phyloP scores from a whole-genome alignment of 1,284 basidiomycete species.

The Inonotus hispidus region DNA sequence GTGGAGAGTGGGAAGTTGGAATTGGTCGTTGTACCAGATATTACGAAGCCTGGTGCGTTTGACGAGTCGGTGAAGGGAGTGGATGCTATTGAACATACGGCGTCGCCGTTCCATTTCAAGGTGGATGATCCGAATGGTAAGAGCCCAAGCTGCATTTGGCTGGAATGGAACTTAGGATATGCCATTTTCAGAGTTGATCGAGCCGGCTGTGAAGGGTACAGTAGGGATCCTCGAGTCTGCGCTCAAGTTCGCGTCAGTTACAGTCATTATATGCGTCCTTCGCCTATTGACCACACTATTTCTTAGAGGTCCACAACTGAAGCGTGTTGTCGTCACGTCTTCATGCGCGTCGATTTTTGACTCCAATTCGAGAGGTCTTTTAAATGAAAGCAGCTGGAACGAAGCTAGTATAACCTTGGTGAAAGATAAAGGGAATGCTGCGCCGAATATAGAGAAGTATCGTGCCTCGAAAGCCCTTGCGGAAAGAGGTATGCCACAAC shows the following conservation, averaged over 20 bases:
- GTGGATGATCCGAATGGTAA: conserved; percentile 32
- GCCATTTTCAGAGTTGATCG: conserved; percentile 13
- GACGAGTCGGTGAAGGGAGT: conserved; percentile 66
- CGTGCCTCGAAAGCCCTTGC: conserved; percentile 18
- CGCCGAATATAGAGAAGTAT: conserved; percentile 11
- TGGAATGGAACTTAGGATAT: background rate
- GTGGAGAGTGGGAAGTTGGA: conserved; percentile 15
- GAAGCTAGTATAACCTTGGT: conserved; percentile 13
- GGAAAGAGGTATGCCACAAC: conserved; percentile 7
- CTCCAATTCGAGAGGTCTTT: background rate
- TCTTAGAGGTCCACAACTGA: conserved; percentile 15
- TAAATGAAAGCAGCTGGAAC: conserved; percentile 16
- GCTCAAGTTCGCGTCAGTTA: conserved; percentile 14
- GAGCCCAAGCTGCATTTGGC: background rate
- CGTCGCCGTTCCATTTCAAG: conserved; percentile 37
- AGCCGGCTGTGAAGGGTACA: conserved; percentile 18
- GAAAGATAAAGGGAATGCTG: conserved; percentile 9
- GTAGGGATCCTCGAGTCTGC: conserved; percentile 17
- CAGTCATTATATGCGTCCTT: background rate
- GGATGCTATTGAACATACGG: conserved; percentile 48
- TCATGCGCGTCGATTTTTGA: conserved; percentile 15
- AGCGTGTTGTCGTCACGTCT: conserved; percentile 12
- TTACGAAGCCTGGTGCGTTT: conserved; percentile 44
- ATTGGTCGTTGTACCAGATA: conserved; percentile 17
- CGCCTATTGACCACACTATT: background rate